These are phyloP conservation scores for Colletotrichum liaoningense DNA, from an alignment of 2,329 filamentous ascomycete genomes.

Conservation along the genomic window DNA sequence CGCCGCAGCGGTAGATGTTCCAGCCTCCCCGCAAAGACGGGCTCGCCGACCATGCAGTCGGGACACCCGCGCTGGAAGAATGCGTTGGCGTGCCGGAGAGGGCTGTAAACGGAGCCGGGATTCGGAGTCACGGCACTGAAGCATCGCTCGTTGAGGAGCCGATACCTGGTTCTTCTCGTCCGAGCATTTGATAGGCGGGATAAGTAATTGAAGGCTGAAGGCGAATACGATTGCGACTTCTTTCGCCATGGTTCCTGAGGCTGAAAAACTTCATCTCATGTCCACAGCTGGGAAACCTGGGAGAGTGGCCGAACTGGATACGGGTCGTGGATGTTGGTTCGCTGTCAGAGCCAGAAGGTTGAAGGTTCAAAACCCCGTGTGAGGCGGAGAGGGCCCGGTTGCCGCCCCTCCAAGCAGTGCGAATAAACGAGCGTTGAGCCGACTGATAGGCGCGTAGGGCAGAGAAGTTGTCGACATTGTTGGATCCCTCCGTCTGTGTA, in stretches of 20 bases:
- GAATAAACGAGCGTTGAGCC: slow-evolving; percentile 5
- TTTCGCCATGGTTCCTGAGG: background rate
- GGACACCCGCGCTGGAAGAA: slow-evolving; percentile 1
- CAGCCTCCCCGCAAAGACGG: slow-evolving; percentile 21
- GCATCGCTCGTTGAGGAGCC: background rate
- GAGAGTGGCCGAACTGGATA: slow-evolving; percentile 10
- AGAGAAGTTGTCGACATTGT: background rate
- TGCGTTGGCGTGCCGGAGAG: background rate
- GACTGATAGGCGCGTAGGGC: slow-evolving; percentile 9
- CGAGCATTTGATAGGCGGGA: background rate
- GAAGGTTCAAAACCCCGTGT: background rate
- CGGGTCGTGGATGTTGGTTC: slow-evolving; percentile 6
- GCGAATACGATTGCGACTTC: slow-evolving; percentile 5
- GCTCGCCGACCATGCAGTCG: slow-evolving; percentile 14
- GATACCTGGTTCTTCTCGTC: background rate
- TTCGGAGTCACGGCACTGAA: slow-evolving; percentile 1
- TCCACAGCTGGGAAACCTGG: background rate
- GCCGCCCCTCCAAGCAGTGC: slow-evolving; percentile 17
- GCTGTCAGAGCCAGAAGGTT: slow-evolving; percentile 17
- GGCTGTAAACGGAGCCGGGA: slow-evolving; percentile 17
- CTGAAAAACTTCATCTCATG: slow-evolving; percentile 18
- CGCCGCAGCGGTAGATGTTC: background rate
- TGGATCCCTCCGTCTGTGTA: slow-evolving; percentile 4
- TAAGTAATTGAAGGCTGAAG: background rate
- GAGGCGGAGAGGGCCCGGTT: slow-evolving; percentile 4